A percentile compares a stretch with the other conserved stretches of the same genome.
Conservation (phyloP, 805 yeast genomes). For the Ogataea paraovalis region DNA sequence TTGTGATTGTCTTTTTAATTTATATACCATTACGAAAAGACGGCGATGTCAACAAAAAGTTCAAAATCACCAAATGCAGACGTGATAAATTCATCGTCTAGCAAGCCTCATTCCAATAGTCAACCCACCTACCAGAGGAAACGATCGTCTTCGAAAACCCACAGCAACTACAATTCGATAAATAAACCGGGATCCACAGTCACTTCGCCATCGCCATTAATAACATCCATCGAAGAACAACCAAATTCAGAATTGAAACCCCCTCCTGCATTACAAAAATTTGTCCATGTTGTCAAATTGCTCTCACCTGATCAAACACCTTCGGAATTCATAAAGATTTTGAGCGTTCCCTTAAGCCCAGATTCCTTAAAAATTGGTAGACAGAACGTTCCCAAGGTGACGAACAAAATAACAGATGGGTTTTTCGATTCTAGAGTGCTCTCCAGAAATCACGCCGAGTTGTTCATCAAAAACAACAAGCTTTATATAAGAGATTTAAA, state of each 20-base stretch:
- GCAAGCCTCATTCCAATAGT: background rate
- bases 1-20: background rate
- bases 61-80: slow-evolving; percentile 5
- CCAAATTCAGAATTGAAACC: slow-evolving; percentile 8
- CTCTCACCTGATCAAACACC: slow-evolving; percentile 79
- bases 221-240: slow-evolving; percentile 6
- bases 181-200: slow-evolving; percentile 16
- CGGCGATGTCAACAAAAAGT: slow-evolving; percentile 9
- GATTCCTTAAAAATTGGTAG: slow-evolving; percentile 85
- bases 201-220: slow-evolving; percentile 5
- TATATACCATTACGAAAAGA: background rate
- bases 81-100: background rate
- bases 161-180: slow-evolving; percentile 29
- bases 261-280: slow-evolving; percentile 28
- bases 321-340: slow-evolving; percentile 56
- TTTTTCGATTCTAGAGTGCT: slow-evolving; percentile 91
- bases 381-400: slow-evolving; percentile 65
- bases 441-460: slow-evolving; percentile 89
- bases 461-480: slow-evolving; percentile 60
- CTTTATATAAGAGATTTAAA: slow-evolving; percentile 81
- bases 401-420: slow-evolving; percentile 73
- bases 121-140: slow-evolving; percentile 21
- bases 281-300: slow-evolving; percentile 62
- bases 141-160: slow-evolving; percentile 32
- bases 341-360: slow-evolving; percentile 78